These are phyloP conservation scores for Melastoma candidum DNA, from an alignment of 441 rosid species.

Conservation along the genomic window DNA sequence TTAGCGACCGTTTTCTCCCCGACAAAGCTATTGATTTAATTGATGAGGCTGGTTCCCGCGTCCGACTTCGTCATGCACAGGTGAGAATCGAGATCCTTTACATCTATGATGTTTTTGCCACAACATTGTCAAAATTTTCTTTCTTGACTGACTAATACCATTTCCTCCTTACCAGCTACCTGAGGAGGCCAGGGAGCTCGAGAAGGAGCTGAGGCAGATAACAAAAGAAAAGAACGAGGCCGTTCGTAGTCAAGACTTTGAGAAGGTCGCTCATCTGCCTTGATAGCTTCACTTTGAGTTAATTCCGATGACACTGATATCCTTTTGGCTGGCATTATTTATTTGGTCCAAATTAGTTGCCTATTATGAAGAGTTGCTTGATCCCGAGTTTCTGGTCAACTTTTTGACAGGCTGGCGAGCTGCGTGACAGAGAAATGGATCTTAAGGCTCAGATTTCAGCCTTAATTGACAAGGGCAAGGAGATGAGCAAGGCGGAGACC, in stretches of 20 bases:
- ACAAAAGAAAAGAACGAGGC: conserved; percentile 96
- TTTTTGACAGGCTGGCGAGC: conserved; percentile 73
- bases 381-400: conserved; percentile 5
- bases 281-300: not conserved
- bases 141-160: not conserved
- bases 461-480: conserved; percentile 84
- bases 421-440: conserved; percentile 92
- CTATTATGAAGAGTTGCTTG: not conserved
- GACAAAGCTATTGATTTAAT: conserved; percentile 97
- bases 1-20: conserved; percentile 94
- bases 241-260: conserved; percentile 91
- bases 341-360: not conserved
- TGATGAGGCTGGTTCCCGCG: conserved; percentile 99
- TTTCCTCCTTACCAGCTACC: conserved; percentile 49
- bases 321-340: not conserved
- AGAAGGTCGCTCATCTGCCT: conserved; percentile 45
- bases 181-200: conserved; percentile 97
- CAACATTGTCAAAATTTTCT: not conserved
- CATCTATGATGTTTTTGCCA: not conserved
- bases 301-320: not conserved
- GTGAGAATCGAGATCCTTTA: conserved; percentile 19
- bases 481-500: conserved; percentile 85
- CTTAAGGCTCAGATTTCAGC: conserved; percentile 83
- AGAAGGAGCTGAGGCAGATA: conserved; percentile 86
- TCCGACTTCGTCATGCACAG: conserved; percentile 92